A percentile compares a stretch with the other conserved stretches of the same genome.
Evolutionary conservation across 148 eudicot genomes (phyloP).

Genomic region (Amaranthus cruentus): DNA sequence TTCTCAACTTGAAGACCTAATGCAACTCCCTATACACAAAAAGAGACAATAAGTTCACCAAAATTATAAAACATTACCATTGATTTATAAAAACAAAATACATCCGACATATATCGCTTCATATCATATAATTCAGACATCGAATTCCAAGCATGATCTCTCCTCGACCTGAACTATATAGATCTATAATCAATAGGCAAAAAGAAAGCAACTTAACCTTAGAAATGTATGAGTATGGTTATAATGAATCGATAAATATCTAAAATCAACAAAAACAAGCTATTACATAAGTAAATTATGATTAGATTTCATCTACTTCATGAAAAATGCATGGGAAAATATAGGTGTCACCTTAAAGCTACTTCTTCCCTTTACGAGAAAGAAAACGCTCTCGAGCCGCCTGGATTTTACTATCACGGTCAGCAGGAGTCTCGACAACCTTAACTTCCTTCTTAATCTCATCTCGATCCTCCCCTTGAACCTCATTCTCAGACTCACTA

Average conservation of each 20-base stretch:
- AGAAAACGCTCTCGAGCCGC: slow-evolving; percentile 95
- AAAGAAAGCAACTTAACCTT: background rate
- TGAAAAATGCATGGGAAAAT: background rate
- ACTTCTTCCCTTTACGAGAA: slow-evolving; percentile 65
- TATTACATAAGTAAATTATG: background rate
- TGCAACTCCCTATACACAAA: background rate
- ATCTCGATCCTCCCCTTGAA: slow-evolving; percentile 25
- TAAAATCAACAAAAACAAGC: slow-evolving; percentile 2
- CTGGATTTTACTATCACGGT: slow-evolving; percentile 54
- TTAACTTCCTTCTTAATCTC: slow-evolving; percentile 27
- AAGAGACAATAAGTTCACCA: background rate
- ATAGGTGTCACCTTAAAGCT: slow-evolving; percentile 17
- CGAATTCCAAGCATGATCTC: background rate
- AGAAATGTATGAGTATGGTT: background rate
- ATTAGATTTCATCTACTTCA: background rate
- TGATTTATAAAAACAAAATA: background rate
- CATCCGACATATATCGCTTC: background rate
- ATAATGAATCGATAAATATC: background rate
- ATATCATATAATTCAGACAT: background rate
- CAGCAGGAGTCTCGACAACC: slow-evolving; percentile 43
- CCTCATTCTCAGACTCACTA: slow-evolving; percentile 30
- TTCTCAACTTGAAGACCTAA: background rate
- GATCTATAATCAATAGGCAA: background rate
- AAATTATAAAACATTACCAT: background rate
- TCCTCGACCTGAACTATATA: background rate